Evolutionary conservation across 2,329 filamentous ascomycete genomes (phyloP), one percentile per base, ranked within the genome.

Genomic region (Hymenoscyphus fructigenus): DNA sequence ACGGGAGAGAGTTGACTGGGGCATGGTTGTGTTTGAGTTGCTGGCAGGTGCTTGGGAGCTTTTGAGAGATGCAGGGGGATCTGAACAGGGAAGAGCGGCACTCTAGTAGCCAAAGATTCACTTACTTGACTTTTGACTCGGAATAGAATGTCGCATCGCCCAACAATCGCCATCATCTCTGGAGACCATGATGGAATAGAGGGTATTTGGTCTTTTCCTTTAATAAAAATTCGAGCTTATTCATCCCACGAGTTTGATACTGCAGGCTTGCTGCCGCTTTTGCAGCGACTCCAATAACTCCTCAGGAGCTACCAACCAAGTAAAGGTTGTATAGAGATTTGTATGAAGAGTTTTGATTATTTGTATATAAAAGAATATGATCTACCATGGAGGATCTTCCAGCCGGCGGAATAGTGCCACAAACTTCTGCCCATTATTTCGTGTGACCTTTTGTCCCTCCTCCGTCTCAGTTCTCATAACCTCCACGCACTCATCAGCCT

Each of bases 381-480:
- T 65, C 64, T 83, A 86, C 88, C 90, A 91, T 84, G 73, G 69
- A 59, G 74, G 75, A 68, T 77, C 73, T 74, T 91, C 88, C 67
- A 89, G 79, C 68, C 95, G 87, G 74, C 90, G 85, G 77, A 95
- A 99, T 59, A 96, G 86, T 50, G 93, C 94, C 58, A 98, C 90
- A 79, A 91, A 96, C 79, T 98, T 99, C 75, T 88, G 86, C 0
- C 95, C 95, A 53, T 91, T 87, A 79, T 98, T 97, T 75, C 95
- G 86, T 72, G 88, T 87, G 15, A 99, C 95, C 81, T 99, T 99
- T 82, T 97, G 97, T 38, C 93, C 92, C 80, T 99, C 96, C 78
- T 99, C 95, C 3, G 96, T 99, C 79, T 95, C 93, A 41, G 84
- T 85, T 74, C 80, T 84, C 91, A 95, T 96, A 62, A 91, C 82